Base-by-base conservation (phyloP, 352 stramenopile genomes). In the Globisporangium spinosum region DNA sequence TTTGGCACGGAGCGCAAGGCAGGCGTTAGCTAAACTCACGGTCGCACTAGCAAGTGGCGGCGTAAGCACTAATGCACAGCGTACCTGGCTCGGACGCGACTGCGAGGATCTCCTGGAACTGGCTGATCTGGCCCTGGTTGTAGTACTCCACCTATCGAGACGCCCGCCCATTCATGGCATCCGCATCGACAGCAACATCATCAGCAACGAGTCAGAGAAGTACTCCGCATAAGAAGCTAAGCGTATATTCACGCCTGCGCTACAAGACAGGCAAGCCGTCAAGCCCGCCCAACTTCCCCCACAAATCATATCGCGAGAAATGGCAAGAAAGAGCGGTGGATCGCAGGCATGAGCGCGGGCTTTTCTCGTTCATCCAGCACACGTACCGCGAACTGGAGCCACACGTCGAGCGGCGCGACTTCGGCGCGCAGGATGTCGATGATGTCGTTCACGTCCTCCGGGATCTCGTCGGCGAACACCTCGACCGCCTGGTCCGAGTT, bases 361-460 rank as follows among this genome's bases (percentile, higher is more conserved):
- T 45, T 10, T 32, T 65, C 25, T n/a, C 38, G 35, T 43, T 45
- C 15, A 47, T 15, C 51, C 25, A 2, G 7, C 32, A 32, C 27
- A 75, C 85, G 70, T 75, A 94, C 89, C 43, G 91, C 91, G 72
- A 97, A 95, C 63, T 94, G 83, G 58, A 97, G 82, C 91, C 91
- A 97, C 29, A 97, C 89, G 68, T 97, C 80, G 56, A 97, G 79
- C 65, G 91, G 90, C 69, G 91, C 91, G 57, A 97, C 87, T 70
- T 97, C 91, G 3, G 91, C 91, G 62, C 91, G 87, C 58, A 97
- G 70, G 51, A 97, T 96, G 66, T 96, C 90, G 68, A 97, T 95
- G 67, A 97, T 95, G 68, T 97, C 89, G 73, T 95, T 96, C 9
- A 95, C 89, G 64, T 97, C 90, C 22, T 92, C 87, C 0, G 90